phyloP scores from a whole-genome alignment of 805 yeast genomes.

The Maudiozyma barnettii region DNA sequence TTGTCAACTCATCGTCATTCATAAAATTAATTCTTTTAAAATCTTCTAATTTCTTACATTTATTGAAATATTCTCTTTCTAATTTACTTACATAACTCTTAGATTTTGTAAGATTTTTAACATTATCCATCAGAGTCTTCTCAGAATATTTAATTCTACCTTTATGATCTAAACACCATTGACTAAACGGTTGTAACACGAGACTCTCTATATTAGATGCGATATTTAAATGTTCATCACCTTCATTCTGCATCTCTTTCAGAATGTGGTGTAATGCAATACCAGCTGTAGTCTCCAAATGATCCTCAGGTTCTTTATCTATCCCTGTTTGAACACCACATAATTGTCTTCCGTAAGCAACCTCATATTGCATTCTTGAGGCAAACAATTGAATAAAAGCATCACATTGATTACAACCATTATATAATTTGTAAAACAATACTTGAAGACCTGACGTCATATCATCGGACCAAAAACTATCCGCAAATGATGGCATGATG shows the following conservation, averaged over 20 bases:
- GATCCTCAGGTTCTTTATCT: conserved; percentile 20
- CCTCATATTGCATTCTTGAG: conserved; percentile 65
- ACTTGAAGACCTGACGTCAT: conserved; percentile 44
- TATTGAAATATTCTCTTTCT: conserved; percentile 65
- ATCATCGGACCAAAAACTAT: conserved; percentile 69
- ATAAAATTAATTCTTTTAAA: conserved; percentile 26
- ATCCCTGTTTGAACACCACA: conserved; percentile 16
- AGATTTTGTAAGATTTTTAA: conserved; percentile 42
- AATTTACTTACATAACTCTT: conserved; percentile 38
- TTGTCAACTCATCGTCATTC: conserved; percentile 15
- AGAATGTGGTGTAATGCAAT: conserved; percentile 43
- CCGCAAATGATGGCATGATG: conserved; percentile 48
- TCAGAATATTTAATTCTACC: conserved; percentile 57
- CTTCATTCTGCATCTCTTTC: conserved; percentile 47
- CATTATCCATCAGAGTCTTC: conserved; percentile 40
- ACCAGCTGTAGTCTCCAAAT: conserved; percentile 28
- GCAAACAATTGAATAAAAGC: conserved; percentile 58
- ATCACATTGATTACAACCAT: conserved; percentile 62
- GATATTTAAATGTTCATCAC: conserved; percentile 51
- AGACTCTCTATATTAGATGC: conserved; percentile 50
- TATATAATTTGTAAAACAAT: conserved; percentile 43
- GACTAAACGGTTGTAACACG: conserved; percentile 61
- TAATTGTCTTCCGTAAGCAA: conserved; percentile 50
- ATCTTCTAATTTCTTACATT: conserved; percentile 66
- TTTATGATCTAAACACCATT: conserved; percentile 68